Evolutionary conservation across 441 rosid genomes (phyloP).

Genomic region (Syzygium malaccense): DNA sequence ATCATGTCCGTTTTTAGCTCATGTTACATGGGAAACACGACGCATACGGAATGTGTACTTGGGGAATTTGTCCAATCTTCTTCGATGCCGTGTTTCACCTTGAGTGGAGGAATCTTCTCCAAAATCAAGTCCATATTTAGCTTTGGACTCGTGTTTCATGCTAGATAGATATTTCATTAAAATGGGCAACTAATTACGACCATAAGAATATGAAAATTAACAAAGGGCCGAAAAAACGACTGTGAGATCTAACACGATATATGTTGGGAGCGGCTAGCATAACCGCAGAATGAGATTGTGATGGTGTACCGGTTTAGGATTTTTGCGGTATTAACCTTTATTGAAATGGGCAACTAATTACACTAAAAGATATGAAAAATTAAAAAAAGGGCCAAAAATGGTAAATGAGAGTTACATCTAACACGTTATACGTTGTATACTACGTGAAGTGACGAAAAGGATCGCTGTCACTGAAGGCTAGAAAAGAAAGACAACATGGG

Average conservation of each 20-base stretch:
- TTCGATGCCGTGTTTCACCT: background rate
- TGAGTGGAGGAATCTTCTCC: background rate
- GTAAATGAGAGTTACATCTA: too few relatives aligned
- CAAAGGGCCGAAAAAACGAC: background rate
- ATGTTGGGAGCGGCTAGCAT: background rate
- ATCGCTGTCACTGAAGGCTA: too few relatives aligned
- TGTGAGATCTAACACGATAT: background rate
- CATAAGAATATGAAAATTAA: too few relatives aligned
- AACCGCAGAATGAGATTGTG: background rate
- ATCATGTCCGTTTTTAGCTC: background rate
- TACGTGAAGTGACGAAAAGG: too few relatives aligned
- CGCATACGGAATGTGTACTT: background rate
- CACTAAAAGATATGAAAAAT: too few relatives aligned
- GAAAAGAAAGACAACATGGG: too few relatives aligned
- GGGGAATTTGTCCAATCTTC: background rate
- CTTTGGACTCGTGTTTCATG: background rate
- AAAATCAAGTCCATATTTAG: background rate
- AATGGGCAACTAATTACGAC: accelerated
- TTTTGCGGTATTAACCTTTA: too few relatives aligned
- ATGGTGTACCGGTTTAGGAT: too few relatives aligned
- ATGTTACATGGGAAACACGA: too few relatives aligned
- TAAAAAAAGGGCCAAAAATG: too few relatives aligned
- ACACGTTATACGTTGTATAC: too few relatives aligned
- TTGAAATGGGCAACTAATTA: too few relatives aligned
- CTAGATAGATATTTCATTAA: background rate